phyloP scores from a whole-genome alignment of 176 grass and related monocot genomes.

The Triticum timopheevii region DNA sequence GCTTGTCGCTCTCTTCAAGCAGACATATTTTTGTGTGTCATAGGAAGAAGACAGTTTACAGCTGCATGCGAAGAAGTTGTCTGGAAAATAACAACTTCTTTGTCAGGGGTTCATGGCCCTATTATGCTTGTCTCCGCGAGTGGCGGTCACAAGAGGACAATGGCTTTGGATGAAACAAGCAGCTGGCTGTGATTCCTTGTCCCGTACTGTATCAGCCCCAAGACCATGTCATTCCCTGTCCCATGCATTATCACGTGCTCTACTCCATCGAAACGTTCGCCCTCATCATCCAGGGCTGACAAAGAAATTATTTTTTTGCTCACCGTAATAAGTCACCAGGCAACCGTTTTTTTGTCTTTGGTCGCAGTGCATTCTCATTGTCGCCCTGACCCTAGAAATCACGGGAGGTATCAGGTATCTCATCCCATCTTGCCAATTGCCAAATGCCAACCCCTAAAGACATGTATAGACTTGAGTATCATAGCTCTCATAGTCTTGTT shows the following conservation, averaged over 20 bases:
- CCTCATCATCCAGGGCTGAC: background rate
- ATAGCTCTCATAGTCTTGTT: no score
- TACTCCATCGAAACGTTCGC: background rate
- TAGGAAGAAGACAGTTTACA: background rate
- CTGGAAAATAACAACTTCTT: background rate
- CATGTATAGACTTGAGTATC: background rate
- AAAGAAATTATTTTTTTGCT: conserved; percentile 5
- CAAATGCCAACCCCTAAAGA: conserved; percentile 38
- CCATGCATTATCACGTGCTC: background rate
- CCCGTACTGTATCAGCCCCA: background rate
- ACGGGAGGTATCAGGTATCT: background rate
- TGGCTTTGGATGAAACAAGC: conserved; percentile 21
- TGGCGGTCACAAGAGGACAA: conserved; percentile 35
- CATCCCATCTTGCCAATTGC: conserved; percentile 17
- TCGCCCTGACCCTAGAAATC: background rate
- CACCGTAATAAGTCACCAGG: conserved; percentile 26
- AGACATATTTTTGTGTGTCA: background rate
- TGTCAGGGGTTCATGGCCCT: conserved; percentile 24
- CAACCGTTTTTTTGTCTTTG: conserved; percentile 12
- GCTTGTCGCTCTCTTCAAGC: background rate
- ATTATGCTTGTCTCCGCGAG: background rate
- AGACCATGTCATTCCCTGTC: background rate
- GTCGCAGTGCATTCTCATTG: background rate
- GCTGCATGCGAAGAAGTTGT: background rate
- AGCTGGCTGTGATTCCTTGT: background rate